These are phyloP conservation scores for Piedraia hortae DNA, from an alignment of 2,329 filamentous ascomycete genomes.

Conservation along the genomic window DNA sequence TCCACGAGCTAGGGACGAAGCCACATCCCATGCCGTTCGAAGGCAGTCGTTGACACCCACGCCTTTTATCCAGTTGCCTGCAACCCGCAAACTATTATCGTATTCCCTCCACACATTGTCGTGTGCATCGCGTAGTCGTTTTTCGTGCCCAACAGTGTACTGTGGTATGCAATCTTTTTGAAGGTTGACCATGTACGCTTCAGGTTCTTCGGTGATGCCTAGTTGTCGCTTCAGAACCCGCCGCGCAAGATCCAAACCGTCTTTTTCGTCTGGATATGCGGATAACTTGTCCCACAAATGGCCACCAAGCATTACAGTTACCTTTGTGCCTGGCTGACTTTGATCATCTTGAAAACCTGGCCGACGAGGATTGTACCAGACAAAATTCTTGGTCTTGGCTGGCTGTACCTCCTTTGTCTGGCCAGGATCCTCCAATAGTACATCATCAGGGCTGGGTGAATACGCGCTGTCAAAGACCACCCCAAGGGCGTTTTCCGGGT, in stretches of 20 bases:
- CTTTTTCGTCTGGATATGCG: slow-evolving; percentile 33
- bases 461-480: slow-evolving; percentile 69
- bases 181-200: slow-evolving; percentile 31
- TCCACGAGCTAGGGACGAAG: slow-evolving; percentile 14
- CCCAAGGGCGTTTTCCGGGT: slow-evolving; percentile 61
- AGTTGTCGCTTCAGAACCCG: slow-evolving; percentile 46
- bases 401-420: slow-evolving; percentile 9
- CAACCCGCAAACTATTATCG: slow-evolving; percentile 34
- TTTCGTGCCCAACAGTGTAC: slow-evolving; percentile 52
- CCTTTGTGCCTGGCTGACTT: slow-evolving; percentile 38
- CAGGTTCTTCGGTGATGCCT: slow-evolving; percentile 34
- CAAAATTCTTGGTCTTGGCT: slow-evolving; percentile 13
- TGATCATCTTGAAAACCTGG: slow-evolving; percentile 11
- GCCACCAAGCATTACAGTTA: slow-evolving; percentile 85
- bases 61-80: slow-evolving; percentile 20
- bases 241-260: slow-evolving; percentile 43
- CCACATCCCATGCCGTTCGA: slow-evolving; percentile 27
- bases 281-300: slow-evolving; percentile 57
- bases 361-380: slow-evolving; percentile 10
- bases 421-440: slow-evolving; percentile 5
- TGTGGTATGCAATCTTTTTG: slow-evolving; percentile 64
- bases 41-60: slow-evolving; percentile 26
- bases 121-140: slow-evolving; percentile 30
- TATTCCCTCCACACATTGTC: slow-evolving; percentile 28
- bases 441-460: slow-evolving; percentile 7